Evolutionary conservation across 2,329 filamentous ascomycete species (phyloP).

Genomic region (Pestalotiopsis sp.): DNA sequence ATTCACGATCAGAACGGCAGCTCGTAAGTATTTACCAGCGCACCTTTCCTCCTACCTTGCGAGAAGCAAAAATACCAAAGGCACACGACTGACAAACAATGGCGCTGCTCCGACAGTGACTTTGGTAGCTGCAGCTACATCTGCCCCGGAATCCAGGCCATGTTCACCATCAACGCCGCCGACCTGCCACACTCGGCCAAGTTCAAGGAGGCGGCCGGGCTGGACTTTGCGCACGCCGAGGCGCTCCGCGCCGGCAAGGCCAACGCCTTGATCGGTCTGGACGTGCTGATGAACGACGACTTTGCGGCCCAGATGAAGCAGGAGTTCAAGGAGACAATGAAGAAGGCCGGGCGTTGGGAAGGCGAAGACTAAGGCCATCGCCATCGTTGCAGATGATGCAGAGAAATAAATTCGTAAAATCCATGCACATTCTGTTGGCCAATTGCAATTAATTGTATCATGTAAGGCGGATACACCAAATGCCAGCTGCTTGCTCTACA

Average conservation of each 20-base stretch:
- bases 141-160: slow-evolving; percentile 7
- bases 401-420: background rate
- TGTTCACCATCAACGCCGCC: slow-evolving; percentile 1
- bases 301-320: slow-evolving; percentile 3
- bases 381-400: background rate
- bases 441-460: background rate
- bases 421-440: background rate
- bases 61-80: background rate
- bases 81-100: too few relatives aligned
- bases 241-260: slow-evolving; percentile 9
- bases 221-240: slow-evolving; percentile 2
- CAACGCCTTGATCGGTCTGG: slow-evolving; percentile 6
- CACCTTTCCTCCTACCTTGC: background rate
- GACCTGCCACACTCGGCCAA: slow-evolving; percentile 6
- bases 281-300: slow-evolving; percentile 7
- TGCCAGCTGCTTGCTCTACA: too few relatives aligned
- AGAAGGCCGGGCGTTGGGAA: background rate
- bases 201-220: slow-evolving; percentile 1
- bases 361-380: background rate
- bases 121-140: slow-evolving; percentile 7
- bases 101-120: background rate
- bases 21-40: slow-evolving; percentile 2
- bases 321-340: slow-evolving; percentile 1
- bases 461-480: background rate
- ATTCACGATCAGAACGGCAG: background rate